A percentile compares a stretch with the other conserved stretches of the same genome.
phyloP scores from a whole-genome alignment of 1,139 yeast species.

The Yamadazyma oceani region DNA sequence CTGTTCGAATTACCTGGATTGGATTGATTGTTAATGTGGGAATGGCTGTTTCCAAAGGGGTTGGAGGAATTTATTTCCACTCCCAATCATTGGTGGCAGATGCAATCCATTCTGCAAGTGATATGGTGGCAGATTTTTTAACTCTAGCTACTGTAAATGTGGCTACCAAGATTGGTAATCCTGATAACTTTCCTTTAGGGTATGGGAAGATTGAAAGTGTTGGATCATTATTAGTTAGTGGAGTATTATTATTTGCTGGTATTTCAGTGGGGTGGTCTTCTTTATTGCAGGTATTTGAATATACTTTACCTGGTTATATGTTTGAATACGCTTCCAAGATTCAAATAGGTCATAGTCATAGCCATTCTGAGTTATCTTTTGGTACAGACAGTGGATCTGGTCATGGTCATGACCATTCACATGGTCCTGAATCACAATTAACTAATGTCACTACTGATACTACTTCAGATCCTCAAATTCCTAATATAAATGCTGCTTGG shows the following conservation, averaged over 20 bases:
- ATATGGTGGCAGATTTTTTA: slow-evolving; percentile 82
- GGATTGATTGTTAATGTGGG: slow-evolving; percentile 82
- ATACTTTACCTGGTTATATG: slow-evolving; percentile 55
- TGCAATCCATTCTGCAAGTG: slow-evolving; percentile 89
- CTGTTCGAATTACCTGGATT: slow-evolving; percentile 89
- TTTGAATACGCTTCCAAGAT: slow-evolving; percentile 44
- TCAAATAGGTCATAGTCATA: slow-evolving; percentile 56
- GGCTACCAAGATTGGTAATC: slow-evolving; percentile 64
- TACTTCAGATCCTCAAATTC: slow-evolving; percentile 30
- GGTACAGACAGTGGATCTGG: slow-evolving; percentile 24
- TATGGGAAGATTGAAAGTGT: slow-evolving; percentile 91
- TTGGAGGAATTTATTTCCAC: slow-evolving; percentile 89
- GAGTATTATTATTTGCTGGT: slow-evolving; percentile 83
- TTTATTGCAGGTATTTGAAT: slow-evolving; percentile 66
- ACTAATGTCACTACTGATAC: neutral
- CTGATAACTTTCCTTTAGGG: slow-evolving; percentile 72
- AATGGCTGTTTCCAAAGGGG: slow-evolving; percentile 82
- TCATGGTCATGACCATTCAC: slow-evolving; percentile 43
- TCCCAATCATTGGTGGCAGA: slow-evolving; percentile 94
- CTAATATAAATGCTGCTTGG: slow-evolving; percentile 93
- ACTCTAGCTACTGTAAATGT: slow-evolving; percentile 88
- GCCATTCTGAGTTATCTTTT: slow-evolving; percentile 29
- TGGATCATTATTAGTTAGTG: slow-evolving; percentile 86
- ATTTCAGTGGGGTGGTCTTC: slow-evolving; percentile 90
- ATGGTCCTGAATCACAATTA: slow-evolving; percentile 8